A percentile compares a stretch with the other conserved stretches of the same genome.
phyloP scores from a whole-genome alignment of 2,329 filamentous ascomycete genomes.

The Botrytis cinerea region DNA sequence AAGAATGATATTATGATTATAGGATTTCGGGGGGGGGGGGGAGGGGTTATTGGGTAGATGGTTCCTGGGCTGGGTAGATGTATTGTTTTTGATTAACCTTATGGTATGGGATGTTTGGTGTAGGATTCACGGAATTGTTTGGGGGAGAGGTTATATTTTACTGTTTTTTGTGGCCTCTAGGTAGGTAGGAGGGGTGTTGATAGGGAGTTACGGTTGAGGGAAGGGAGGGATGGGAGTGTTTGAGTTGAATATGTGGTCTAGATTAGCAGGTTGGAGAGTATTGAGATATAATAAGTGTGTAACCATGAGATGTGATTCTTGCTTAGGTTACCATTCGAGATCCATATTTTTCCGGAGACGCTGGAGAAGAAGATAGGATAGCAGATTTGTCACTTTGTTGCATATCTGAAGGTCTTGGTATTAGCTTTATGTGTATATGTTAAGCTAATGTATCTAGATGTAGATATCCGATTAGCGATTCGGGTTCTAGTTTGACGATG shows the following conservation, averaged over 20 bases:
- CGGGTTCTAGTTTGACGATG: background rate
- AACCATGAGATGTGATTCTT: background rate
- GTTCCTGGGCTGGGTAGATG: background rate
- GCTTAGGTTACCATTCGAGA: background rate
- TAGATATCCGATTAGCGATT: constrained; percentile 1
- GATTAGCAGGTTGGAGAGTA: background rate
- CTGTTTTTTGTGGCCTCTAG: background rate
- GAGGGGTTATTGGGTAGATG: too few species aligned
- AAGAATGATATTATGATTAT: too few species aligned
- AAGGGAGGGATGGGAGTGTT: too few species aligned
- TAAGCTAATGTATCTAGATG: background rate
- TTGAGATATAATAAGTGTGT: background rate
- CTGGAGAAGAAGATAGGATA: background rate
- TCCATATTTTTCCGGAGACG: background rate
- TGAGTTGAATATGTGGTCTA: background rate
- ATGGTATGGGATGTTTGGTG: background rate
- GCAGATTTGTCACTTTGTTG: background rate
- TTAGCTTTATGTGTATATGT: background rate
- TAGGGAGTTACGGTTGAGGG: background rate
- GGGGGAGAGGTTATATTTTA: background rate
- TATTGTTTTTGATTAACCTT: background rate
- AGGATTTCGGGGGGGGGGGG: too few species aligned
- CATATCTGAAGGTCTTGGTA: constrained; percentile 3
- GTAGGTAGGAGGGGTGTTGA: background rate
- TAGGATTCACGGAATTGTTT: background rate